Conservation (phyloP, 1,139 yeast species). For the Meyerozyma elateridarum region DNA sequence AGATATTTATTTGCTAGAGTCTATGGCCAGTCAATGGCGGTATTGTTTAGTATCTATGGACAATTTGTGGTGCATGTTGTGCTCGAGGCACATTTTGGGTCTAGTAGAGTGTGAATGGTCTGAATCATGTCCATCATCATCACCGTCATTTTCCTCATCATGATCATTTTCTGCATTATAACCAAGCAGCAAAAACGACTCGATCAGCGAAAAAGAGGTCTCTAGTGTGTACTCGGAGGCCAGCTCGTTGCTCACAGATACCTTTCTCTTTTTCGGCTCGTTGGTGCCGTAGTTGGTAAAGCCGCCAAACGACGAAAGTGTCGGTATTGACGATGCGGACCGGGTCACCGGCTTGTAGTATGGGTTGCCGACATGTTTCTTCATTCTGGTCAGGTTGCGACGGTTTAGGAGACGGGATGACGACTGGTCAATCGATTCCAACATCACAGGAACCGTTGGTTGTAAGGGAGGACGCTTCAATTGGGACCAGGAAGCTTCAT, state of each 20-base stretch:
- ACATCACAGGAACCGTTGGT: slow-evolving; percentile 1
- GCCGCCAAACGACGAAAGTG: slow-evolving; percentile 5
- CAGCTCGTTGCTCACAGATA: slow-evolving; percentile 6
- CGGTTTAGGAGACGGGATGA: slow-evolving; percentile 1
- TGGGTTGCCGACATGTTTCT: slow-evolving; percentile 12
- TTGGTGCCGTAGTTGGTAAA: background rate
- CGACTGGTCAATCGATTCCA: slow-evolving; percentile 1
- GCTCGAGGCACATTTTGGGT: background rate
- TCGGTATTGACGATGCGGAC: slow-evolving; percentile 4
- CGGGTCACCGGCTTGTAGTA: slow-evolving; percentile 9
- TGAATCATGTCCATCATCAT: too few relatives aligned
- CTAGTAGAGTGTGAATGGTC: background rate
- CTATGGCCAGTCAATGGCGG: background rate
- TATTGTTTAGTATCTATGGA: background rate
- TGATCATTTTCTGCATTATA: too few relatives aligned
- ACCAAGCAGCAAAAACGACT: background rate
- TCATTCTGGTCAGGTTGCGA: background rate
- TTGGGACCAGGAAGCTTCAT: background rate
- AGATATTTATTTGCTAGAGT: background rate
- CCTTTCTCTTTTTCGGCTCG: slow-evolving; percentile 7
- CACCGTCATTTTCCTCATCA: too few relatives aligned
- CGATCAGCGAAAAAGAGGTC: slow-evolving; percentile 5
- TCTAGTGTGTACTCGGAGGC: slow-evolving; percentile 3
- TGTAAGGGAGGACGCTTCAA: background rate
- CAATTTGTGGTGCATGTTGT: background rate